Evolutionary conservation across 306 rosid genomes (phyloP), one percentile per base, ranked within the genome.

Genomic region (Ceratonia siliqua): DNA sequence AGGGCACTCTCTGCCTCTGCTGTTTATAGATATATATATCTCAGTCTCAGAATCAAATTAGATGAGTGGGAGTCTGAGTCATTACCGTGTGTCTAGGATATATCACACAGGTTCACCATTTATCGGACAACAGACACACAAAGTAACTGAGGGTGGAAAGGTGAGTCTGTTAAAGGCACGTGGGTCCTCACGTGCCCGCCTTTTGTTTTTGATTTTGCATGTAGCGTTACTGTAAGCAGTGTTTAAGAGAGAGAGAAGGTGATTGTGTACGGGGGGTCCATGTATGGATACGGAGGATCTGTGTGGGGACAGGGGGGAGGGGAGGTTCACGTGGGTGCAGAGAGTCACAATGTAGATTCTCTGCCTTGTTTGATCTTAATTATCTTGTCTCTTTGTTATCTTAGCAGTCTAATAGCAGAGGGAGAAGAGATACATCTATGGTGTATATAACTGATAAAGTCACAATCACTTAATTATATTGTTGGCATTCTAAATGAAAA

Each of bases 281-380:
- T 24, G 27, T 17, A 14, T 63, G 78, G 98, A 93, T 93, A 86
- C 90, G 87, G 89, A 87, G 92, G 88, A 90, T 91, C 97, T 79
- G 59, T 70, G 89, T 93, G 85, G 98, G 93, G 86, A 73, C 90
- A 70, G 10, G 32, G 61, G 65, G 45, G 5, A 66, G 69, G 64
- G 74, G 45, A 11, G 52, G 50, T 79, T 93, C 98, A 86, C 91
- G 79, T 93, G 98, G 87, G 82, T 76, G 87, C 89, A 42, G 75
- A 48, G 53, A 35, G n/a, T n/a, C n/a, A n/a, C n/a, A n/a, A n/a
- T n/a, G n/a, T n/a, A n/a, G n/a, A n/a, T n/a, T n/a, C n/a, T n/a
- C n/a, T n/a, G n/a, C n/a, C n/a, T n/a, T n/a, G n/a, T n/a, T n/a
- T n/a, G n/a, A n/a, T n/a, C n/a, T n/a, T n/a, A n/a, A n/a, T n/a